Conservation (phyloP, 805 yeast species). For the Saccharomycopsis sp. region DNA sequence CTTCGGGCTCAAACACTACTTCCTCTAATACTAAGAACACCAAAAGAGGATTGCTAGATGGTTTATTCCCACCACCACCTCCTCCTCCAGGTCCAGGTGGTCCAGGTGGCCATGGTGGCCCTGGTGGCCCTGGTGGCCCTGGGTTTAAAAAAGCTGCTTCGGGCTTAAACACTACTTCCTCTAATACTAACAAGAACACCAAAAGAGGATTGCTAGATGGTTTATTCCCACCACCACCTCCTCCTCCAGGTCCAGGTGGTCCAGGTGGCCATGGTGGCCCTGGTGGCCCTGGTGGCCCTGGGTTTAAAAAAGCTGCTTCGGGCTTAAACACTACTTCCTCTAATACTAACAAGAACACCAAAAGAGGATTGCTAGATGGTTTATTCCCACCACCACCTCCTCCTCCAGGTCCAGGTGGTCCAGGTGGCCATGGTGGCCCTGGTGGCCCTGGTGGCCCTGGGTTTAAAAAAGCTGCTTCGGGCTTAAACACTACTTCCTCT, state of each 20-base stretch:
- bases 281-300: background rate
- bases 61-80: background rate
- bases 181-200: background rate
- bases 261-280: background rate
- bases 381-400: background rate
- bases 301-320: background rate
- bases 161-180: background rate
- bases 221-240: background rate
- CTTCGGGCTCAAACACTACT: background rate
- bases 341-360: background rate
- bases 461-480: background rate
- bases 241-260: background rate
- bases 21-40: background rate
- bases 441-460: background rate
- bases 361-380: constrained; percentile 1
- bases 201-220: constrained; percentile 2
- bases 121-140: background rate
- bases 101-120: background rate
- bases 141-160: background rate
- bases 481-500: constrained; percentile 1
- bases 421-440: background rate
- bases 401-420: background rate
- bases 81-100: background rate
- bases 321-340: background rate
- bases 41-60: constrained; percentile 2